Evolutionary conservation across 345 rosid genomes (phyloP).

Genomic region (Euclidium syriacum): DNA sequence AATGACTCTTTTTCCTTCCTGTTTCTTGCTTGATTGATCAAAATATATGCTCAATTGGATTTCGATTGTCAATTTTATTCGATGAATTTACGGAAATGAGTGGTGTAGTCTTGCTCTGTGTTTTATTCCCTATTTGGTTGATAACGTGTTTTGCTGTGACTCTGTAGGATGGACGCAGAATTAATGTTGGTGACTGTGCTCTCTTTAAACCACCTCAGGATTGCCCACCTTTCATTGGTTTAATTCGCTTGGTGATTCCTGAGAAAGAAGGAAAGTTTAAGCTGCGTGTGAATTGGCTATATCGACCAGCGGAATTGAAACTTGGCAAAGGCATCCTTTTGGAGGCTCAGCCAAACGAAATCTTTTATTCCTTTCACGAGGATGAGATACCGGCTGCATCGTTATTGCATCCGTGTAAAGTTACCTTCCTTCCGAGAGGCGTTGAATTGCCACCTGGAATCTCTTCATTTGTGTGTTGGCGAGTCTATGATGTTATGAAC

Average conservation of each 20-base stretch:
- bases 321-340: slow-evolving; percentile 79
- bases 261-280: slow-evolving; percentile 47
- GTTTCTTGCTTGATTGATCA: neutral
- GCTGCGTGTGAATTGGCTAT: slow-evolving; percentile 81
- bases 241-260: slow-evolving; percentile 52
- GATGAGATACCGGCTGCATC: slow-evolving; percentile 89
- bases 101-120: no score
- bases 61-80: neutral
- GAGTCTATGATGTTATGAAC: slow-evolving; percentile 74
- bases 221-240: slow-evolving; percentile 89
- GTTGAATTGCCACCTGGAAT: slow-evolving; percentile 70
- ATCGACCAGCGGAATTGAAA: slow-evolving; percentile 73
- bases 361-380: slow-evolving; percentile 91
- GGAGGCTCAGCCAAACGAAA: slow-evolving; percentile 90
- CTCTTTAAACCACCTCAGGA: slow-evolving; percentile 77
- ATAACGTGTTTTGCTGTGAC: neutral
- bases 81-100: neutral
- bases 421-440: slow-evolving; percentile 82
- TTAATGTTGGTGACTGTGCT: slow-evolving; percentile 88
- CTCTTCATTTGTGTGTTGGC: slow-evolving; percentile 75
- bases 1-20: neutral
- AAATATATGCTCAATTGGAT: neutral
- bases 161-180: slow-evolving; percentile 71
- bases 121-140: no score
- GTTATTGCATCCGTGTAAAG: slow-evolving; percentile 91